Evolutionary conservation across 495 filamentous ascomycete genomes (phyloP).

Genomic region (Aspergillus sclerotiicarbonarius): DNA sequence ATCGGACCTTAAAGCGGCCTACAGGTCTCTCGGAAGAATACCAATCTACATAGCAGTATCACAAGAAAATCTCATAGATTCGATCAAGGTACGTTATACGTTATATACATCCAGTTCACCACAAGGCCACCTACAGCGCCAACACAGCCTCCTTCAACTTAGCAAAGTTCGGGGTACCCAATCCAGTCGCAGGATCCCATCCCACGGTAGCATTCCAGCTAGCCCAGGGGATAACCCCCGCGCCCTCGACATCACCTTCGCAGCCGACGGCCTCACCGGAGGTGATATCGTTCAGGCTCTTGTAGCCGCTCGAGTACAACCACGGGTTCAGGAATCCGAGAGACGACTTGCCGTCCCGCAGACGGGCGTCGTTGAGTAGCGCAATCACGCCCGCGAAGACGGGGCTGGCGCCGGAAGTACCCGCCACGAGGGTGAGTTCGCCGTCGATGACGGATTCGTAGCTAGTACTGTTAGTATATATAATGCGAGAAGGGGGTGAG

Average conservation of each 20-base stretch:
- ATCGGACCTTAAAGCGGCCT: too few species aligned
- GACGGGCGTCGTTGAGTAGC: conserved; percentile 51
- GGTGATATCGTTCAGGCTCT: conserved; percentile 53
- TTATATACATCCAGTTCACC: too few species aligned
- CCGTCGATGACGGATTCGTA: conserved; percentile 33
- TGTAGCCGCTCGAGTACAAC: conserved; percentile 4
- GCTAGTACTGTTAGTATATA: conserved; percentile 6
- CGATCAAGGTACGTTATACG: too few species aligned
- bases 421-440: conserved; percentile 31
- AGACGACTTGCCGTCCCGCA: conserved; percentile 40
- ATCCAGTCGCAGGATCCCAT: conserved; percentile 51
- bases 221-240: conserved; percentile 15
- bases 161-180: conserved; percentile 39
- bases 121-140: conserved; percentile 3
- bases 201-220: conserved; percentile 39
- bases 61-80: too few species aligned
- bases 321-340: conserved; percentile 55
- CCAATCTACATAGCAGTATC: too few species aligned
- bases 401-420: conserved; percentile 53
- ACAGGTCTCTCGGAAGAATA: too few species aligned
- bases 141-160: conserved; percentile 25
- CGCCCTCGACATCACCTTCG: conserved; percentile 20
- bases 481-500: neutral
- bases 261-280: conserved; percentile 56
- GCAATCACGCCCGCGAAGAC: conserved; percentile 47